Conservation (phyloP, 208 protist species). For the Trypanosoma boissoni region DNA sequence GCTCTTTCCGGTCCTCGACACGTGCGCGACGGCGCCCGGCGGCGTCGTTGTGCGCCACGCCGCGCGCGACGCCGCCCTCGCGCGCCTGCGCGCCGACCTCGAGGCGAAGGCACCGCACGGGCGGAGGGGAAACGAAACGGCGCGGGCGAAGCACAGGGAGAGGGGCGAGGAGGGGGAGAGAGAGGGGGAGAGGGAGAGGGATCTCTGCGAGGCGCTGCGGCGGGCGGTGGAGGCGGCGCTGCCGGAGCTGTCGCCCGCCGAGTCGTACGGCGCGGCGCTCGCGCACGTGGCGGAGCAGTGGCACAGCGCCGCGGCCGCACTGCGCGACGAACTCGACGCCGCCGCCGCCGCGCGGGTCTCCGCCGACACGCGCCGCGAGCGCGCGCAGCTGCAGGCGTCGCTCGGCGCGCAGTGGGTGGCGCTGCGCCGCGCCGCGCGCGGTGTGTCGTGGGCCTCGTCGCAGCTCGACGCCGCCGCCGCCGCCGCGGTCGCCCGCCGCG, state of each 20-base stretch:
- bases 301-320: slow-evolving; percentile 27
- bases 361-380: slow-evolving; percentile 38
- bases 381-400: slow-evolving; percentile 35
- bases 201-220: too few relatives aligned
- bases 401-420: slow-evolving; percentile 43
- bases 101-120: slow-evolving; percentile 4
- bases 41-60: slow-evolving; percentile 34
- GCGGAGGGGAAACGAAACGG: neutral
- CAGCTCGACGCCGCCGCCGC: slow-evolving; percentile 43
- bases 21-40: slow-evolving; percentile 36
- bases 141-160: neutral
- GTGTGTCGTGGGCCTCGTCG: slow-evolving; percentile 45
- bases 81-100: slow-evolving; percentile 26
- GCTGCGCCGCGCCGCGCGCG: slow-evolving; percentile 40
- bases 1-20: slow-evolving; percentile 49
- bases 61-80: slow-evolving; percentile 27
- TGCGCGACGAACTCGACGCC: slow-evolving; percentile 34
- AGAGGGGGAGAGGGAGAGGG: too few relatives aligned
- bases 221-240: neutral
- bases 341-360: slow-evolving; percentile 30
- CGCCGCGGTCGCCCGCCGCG: slow-evolving; percentile 32
- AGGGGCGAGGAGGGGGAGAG: too few relatives aligned
- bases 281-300: slow-evolving; percentile 36
- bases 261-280: slow-evolving; percentile 34
- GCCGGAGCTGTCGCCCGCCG: slow-evolving; percentile 12